A percentile compares a stretch with the other conserved stretches of the same genome.
Evolutionary conservation across 441 rosid genomes (phyloP).

Genomic region (Populus hybrid): DNA sequence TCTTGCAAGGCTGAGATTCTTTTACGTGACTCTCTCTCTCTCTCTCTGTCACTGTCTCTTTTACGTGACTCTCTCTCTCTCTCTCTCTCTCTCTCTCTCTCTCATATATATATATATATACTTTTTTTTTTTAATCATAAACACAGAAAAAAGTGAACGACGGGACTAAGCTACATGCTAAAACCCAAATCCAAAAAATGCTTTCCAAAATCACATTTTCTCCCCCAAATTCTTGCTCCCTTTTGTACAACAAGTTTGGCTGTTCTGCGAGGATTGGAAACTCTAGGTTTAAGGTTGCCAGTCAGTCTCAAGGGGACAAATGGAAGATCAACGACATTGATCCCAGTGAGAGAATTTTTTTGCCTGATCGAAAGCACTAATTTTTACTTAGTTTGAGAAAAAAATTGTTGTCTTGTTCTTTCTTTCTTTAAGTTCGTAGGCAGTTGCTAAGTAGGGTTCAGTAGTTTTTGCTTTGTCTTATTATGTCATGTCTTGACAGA

Average conservation of each 20-base stretch:
- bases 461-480: slow-evolving; percentile 6
- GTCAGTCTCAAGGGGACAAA: slow-evolving; percentile 46
- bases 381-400: background rate
- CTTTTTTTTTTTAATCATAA: background rate
- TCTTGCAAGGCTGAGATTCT: no score
- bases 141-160: background rate
- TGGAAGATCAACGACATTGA: slow-evolving; percentile 81
- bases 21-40: no score
- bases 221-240: background rate
- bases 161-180: background rate
- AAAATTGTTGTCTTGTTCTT: background rate
- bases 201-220: background rate
- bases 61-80: no score
- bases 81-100: no score
- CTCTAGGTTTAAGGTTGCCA: slow-evolving; percentile 48
- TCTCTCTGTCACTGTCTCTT: background rate
- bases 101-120: no score
- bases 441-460: background rate
- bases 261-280: slow-evolving; percentile 21
- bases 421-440: background rate
- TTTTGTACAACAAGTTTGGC: slow-evolving; percentile 21
- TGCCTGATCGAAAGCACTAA: background rate
- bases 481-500: slow-evolving; percentile 35
- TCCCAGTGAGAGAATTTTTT: slow-evolving; percentile 41
- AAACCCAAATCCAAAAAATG: background rate